Evolutionary conservation across 208 protist species (phyloP).

Genomic region (Endotrypanum monterogeii): DNA sequence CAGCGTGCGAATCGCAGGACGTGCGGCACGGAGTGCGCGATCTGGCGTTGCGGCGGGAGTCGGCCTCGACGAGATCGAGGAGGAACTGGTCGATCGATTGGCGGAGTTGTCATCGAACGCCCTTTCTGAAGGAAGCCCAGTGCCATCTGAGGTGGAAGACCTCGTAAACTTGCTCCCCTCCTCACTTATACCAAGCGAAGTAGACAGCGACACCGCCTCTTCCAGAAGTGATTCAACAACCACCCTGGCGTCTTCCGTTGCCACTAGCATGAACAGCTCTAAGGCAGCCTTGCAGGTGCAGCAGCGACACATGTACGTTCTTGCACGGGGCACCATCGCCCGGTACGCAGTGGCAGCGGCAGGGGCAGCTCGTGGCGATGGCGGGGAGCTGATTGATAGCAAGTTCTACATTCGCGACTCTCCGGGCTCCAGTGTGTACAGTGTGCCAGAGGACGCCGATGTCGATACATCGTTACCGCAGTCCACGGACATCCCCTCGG

Average conservation of each 20-base stretch:
- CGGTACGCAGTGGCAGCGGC: background rate
- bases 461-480: slow-evolving; percentile 23
- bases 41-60: background rate
- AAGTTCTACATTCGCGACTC: slow-evolving; percentile 14
- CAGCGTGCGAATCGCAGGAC: background rate
- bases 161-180: slow-evolving; percentile 28
- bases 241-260: slow-evolving; percentile 1
- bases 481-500: slow-evolving; percentile 11
- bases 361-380: background rate
- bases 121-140: slow-evolving; percentile 6
- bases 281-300: background rate
- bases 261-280: slow-evolving; percentile 15
- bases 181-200: slow-evolving; percentile 27
- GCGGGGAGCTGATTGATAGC: background rate
- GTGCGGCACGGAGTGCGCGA: background rate
- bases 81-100: slow-evolving; percentile 22
- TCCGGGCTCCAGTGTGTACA: slow-evolving; percentile 13
- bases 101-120: slow-evolving; percentile 25
- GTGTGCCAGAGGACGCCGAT: slow-evolving; percentile 26
- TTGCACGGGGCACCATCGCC: background rate
- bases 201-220: background rate
- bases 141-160: slow-evolving; percentile 31
- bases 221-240: background rate
- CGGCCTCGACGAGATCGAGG: slow-evolving; percentile 33
- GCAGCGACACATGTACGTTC: slow-evolving; percentile 20